Evolutionary conservation across 441 rosid genomes (phyloP), one percentile per base, ranked within the genome.

Genomic region (Flueggea neowawraea): DNA sequence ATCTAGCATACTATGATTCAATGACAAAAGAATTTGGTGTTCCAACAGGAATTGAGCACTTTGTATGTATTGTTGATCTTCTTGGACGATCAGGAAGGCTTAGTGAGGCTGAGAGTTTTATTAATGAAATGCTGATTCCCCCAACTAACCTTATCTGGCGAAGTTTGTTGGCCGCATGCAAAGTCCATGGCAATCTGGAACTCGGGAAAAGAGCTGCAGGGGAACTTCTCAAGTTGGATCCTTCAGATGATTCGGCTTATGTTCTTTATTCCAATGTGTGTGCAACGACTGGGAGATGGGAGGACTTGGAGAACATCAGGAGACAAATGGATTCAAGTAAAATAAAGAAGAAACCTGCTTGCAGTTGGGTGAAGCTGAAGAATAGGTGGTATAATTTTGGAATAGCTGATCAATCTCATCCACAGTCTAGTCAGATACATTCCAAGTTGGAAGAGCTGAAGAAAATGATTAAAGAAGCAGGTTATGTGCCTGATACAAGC

Each of bases 11-110:
- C 69, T 93, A 83, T 58, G 66, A 73, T 70, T 69, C 80, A 69
- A 90, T 93, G 83, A 72, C 73, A 45, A 73, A 70, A 58, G 85
- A 84, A 51, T 93, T 86, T 41, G 78, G 80, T 66, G 62, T 93
- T 53, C 73, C 76, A 0, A 81, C 81, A 15, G 73, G 78, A 12
- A 73, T 84, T 65, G 90, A 82, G 78, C 98, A 93, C 70, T 90
- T 95, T 58, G 92, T 90, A 52, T 90, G 98, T 69, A 73, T 90
- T 5, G 73, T 90, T 59, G 97, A 93, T 84, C 96, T 93, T 72
- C 88, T 93, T n/a, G 95, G 97, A 56, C 72, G 97, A 66, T 78
- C 96, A 72, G 97, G 98, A 67, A 80, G 86, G 77, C 80, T 93
- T 65, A 60, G 69, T 4, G 86, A 87, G 57, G 97, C 96, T 57